phyloP scores from a whole-genome alignment of 225 moss, liverwort and hornwort genomes.

The Physcomitrellopsis africana region DNA sequence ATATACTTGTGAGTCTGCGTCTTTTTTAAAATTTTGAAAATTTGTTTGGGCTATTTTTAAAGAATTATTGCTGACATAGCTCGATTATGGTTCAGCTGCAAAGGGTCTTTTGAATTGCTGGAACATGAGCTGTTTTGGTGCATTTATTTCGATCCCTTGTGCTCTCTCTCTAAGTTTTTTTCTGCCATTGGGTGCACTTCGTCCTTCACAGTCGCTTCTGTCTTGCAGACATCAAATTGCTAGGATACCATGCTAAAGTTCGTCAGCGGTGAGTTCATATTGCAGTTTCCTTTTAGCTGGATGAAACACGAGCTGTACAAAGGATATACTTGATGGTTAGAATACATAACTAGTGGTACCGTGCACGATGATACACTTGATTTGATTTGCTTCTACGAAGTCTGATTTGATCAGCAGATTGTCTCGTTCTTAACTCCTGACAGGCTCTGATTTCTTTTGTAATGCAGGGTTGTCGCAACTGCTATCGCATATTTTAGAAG shows the following conservation, averaged over 20 bases:
- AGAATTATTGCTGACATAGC: background rate
- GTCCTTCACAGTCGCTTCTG: constrained; percentile 35
- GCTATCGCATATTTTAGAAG: constrained; percentile 98
- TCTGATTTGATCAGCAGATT: constrained; percentile 16
- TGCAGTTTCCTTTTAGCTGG: constrained; percentile 7
- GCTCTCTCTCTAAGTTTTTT: background rate
- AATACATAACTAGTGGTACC: background rate
- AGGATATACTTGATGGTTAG: background rate
- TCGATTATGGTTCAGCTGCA: background rate
- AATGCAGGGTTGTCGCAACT: constrained; percentile 90
- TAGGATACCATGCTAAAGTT: constrained; percentile 72
- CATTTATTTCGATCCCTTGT: background rate
- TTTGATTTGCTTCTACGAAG: background rate
- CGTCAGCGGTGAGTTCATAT: constrained; percentile 75
- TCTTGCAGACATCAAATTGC: constrained; percentile 76
- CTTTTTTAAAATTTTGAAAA: background rate
- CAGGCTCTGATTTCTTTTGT: constrained; percentile 16
- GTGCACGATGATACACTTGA: background rate
- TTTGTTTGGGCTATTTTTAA: background rate
- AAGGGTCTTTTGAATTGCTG: background rate
- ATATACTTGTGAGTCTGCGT: too few relatives aligned
- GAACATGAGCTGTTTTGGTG: background rate
- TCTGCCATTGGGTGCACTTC: constrained; percentile 24
- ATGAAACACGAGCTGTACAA: background rate
- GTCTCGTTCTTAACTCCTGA: constrained; percentile 5